These are phyloP conservation scores for Rhodotorula babjevae DNA, from an alignment of 768 basidiomycete species.

Conservation along the genomic window DNA sequence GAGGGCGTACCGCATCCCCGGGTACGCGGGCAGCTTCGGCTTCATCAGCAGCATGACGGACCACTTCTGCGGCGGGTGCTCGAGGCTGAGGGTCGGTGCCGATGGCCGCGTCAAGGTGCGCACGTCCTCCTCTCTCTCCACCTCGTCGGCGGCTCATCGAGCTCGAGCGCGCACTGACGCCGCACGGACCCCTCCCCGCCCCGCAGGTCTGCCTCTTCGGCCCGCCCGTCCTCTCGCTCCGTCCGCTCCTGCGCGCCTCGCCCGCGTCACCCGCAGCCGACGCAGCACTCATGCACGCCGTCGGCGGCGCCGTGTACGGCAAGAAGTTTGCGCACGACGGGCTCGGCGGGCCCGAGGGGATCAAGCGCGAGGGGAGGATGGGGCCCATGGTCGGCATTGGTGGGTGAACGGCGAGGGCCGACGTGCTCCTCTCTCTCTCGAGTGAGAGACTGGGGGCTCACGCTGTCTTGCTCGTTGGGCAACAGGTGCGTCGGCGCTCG, in stretches of 20 bases:
- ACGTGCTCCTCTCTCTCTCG: not conserved
- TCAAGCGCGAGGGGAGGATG: conserved; percentile 52
- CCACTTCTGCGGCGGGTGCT: conserved; percentile 82
- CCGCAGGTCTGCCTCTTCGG: conserved; percentile 79
- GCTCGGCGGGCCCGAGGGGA: conserved; percentile 38
- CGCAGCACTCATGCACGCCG: conserved; percentile 50
- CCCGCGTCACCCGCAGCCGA: conserved; percentile 52
- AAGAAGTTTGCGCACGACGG: conserved; percentile 43
- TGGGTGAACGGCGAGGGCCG: conserved; percentile 61
- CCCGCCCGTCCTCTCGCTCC: conserved; percentile 72
- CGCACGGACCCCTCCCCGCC: no score
- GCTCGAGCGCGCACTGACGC: no score
- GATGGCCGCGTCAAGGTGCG: conserved; percentile 82
- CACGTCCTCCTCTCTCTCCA: not conserved
- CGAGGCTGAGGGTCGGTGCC: conserved; percentile 76
- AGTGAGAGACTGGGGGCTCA: not conserved
- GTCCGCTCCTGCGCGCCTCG: conserved; percentile 60
- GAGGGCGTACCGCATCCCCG: conserved; percentile 69
- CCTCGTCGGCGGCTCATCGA: no score
- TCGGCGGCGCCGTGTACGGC: conserved; percentile 20
- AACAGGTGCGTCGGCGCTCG: conserved; percentile 2
- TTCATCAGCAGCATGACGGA: conserved; percentile 91
- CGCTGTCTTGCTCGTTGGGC: not conserved
- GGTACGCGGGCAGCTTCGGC: conserved; percentile 65
- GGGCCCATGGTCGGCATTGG: conserved; percentile 90